These are phyloP conservation scores for Apiospora saccharicola DNA, from an alignment of 2,329 filamentous ascomycete genomes.

Conservation along the genomic window DNA sequence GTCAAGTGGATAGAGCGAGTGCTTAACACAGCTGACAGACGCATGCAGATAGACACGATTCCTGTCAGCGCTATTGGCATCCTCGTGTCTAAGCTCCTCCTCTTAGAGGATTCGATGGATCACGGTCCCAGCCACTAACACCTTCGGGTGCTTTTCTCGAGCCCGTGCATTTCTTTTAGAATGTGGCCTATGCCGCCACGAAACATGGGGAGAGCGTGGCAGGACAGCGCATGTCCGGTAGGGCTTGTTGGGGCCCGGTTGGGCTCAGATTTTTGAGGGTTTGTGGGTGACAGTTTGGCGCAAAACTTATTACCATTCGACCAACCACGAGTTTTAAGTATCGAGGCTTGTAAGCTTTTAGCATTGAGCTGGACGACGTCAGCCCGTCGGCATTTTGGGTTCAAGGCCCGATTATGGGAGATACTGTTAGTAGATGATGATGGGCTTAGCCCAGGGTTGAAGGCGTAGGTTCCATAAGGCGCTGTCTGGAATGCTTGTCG, in stretches of 20 bases:
- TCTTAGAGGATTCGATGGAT: not conserved
- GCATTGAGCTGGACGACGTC: conserved; percentile 5
- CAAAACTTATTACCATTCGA: not conserved
- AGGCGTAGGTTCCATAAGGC: not conserved
- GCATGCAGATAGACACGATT: not conserved
- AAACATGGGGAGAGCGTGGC: not conserved
- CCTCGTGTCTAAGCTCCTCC: not conserved
- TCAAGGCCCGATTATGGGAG: conserved; percentile 5
- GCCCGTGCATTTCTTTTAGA: conserved; percentile 2
- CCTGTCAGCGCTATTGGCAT: conserved; percentile 9
- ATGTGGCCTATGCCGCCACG: conserved; percentile 7
- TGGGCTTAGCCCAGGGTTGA: not conserved
- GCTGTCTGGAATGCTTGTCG: conserved; percentile 8
- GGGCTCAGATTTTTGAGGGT: not conserved
- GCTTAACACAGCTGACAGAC: not conserved
- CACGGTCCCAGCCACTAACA: conserved; percentile 1
- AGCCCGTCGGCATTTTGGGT: not conserved
- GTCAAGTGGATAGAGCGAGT: not conserved
- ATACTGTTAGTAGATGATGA: not conserved
- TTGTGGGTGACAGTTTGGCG: conserved; percentile 6
- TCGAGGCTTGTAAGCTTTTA: not conserved
- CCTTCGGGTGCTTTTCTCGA: not conserved
- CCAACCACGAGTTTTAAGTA: not conserved
- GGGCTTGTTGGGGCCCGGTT: not conserved
- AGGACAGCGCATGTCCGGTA: conserved; percentile 12